Conservation (phyloP, 1,139 yeast species). For the Magnusiomyces ingens region DNA sequence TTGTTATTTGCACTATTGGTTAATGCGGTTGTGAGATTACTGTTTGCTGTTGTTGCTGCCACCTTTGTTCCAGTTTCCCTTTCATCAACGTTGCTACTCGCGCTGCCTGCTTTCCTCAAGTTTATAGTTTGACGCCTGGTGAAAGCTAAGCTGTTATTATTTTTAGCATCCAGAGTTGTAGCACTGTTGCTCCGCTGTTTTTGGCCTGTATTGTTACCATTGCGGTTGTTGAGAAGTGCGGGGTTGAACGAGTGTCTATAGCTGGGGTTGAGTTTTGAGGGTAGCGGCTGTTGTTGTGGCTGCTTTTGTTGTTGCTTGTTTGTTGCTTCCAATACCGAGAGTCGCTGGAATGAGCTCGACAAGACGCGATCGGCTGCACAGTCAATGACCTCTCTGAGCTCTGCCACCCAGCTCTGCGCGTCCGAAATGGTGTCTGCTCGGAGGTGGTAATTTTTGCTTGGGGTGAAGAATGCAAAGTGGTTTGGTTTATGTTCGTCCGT, state of each 20-base stretch:
- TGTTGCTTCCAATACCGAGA: slow-evolving; percentile 12
- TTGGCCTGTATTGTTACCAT: not conserved
- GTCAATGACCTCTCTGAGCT: slow-evolving; percentile 32
- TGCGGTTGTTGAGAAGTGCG: not conserved
- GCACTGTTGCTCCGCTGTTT: not conserved
- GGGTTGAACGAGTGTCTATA: slow-evolving; percentile 3
- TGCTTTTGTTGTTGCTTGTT: slow-evolving; percentile 1
- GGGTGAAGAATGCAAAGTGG: slow-evolving; percentile 41
- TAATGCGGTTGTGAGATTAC: not conserved
- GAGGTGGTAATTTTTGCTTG: slow-evolving; percentile 40
- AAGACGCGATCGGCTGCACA: slow-evolving; percentile 22
- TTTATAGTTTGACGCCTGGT: no score
- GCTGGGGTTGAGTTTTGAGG: not conserved
- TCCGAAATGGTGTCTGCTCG: slow-evolving; percentile 35
- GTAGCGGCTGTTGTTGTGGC: slow-evolving; percentile 5
- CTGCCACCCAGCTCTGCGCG: slow-evolving; percentile 40
- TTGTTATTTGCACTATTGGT: not conserved
- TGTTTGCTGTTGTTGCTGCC: not conserved
- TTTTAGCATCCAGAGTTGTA: no score
- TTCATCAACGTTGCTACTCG: no score
- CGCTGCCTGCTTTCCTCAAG: no score
- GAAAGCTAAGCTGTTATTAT: no score
- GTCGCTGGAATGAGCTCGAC: slow-evolving; percentile 24
- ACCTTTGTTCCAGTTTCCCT: no score
- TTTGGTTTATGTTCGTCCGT: slow-evolving; percentile 33